These are phyloP conservation scores for Corylus americana DNA, from an alignment of 306 rosid species.

Conservation along the genomic window DNA sequence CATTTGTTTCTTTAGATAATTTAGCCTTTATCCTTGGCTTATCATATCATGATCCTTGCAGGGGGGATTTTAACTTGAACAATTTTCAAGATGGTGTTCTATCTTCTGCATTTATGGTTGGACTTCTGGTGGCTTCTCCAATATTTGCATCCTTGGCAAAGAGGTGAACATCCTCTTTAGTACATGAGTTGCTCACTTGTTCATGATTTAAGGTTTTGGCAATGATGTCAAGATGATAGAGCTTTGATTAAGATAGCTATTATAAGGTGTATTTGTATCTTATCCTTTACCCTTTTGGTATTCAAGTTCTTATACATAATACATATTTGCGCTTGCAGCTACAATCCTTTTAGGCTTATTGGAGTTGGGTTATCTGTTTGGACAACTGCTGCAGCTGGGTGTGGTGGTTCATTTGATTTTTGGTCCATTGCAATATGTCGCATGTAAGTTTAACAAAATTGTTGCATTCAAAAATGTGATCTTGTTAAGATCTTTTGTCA, in stretches of 20 bases:
- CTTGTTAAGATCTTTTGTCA: constrained; percentile 16
- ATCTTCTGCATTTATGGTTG: constrained; percentile 96
- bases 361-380: constrained; percentile 95
- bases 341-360: constrained; percentile 90
- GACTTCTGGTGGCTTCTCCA: constrained; percentile 88
- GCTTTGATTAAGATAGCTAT: neutral
- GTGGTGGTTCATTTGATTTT: constrained; percentile 78
- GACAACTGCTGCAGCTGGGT: constrained; percentile 84
- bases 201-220: neutral
- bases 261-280: neutral
- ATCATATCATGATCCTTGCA: constrained; percentile 29
- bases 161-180: constrained; percentile 45
- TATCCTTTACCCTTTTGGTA: neutral
- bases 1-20: neutral
- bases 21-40: constrained; percentile 4
- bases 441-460: constrained; percentile 51
- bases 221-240: neutral
- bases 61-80: constrained; percentile 87
- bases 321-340: constrained; percentile 55
- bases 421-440: constrained; percentile 88
- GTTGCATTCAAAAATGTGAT: neutral
- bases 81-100: constrained; percentile 89
- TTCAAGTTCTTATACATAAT: constrained; percentile 9
- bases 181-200: constrained; percentile 10
- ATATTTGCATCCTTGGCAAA: constrained; percentile 85